Percentiles rank a stretch among this genome's conserved stretches.
phyloP scores from a whole-genome alignment of 768 basidiomycete genomes.

The Amanita rimosa region DNA sequence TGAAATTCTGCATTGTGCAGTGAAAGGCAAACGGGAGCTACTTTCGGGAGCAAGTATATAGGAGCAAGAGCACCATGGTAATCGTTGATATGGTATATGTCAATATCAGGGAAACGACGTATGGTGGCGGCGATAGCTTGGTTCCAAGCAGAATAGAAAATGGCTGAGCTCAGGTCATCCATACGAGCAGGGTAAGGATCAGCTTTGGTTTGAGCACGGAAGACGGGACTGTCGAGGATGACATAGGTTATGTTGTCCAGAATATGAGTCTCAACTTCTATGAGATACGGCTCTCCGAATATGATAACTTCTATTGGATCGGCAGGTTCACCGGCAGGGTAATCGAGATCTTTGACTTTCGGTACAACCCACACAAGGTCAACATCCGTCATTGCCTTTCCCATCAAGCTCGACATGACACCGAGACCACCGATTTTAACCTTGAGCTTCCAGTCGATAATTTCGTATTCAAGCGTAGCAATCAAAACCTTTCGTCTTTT shows the following conservation, averaged over 20 bases:
- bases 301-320: slow-evolving; percentile 96
- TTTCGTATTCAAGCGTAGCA: slow-evolving; percentile 89
- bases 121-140: slow-evolving; percentile 92
- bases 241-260: slow-evolving; percentile 95
- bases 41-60: slow-evolving; percentile 85
- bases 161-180: slow-evolving; percentile 93
- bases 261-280: slow-evolving; percentile 89
- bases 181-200: slow-evolving; percentile 95
- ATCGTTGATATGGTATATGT: slow-evolving; percentile 93
- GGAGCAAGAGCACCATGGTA: slow-evolving; percentile 91
- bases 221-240: slow-evolving; percentile 89
- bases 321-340: slow-evolving; percentile 82
- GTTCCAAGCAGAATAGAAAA: slow-evolving; percentile 98
- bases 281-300: slow-evolving; percentile 90
- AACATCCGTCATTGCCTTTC: slow-evolving; percentile 96
- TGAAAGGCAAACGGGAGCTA: slow-evolving; percentile 83
- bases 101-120: slow-evolving; percentile 74
- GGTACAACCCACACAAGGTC: slow-evolving; percentile 91
- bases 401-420: slow-evolving; percentile 97
- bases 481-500: slow-evolving; percentile 90
- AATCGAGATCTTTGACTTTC: slow-evolving; percentile 91
- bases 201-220: slow-evolving; percentile 92
- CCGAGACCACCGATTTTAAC: slow-evolving; percentile 97
- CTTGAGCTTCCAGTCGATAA: slow-evolving; percentile 95
- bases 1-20: slow-evolving; percentile 98